Conservation (phyloP, 1,139 yeast species). For the Scheffersomyces insectosa region DNA sequence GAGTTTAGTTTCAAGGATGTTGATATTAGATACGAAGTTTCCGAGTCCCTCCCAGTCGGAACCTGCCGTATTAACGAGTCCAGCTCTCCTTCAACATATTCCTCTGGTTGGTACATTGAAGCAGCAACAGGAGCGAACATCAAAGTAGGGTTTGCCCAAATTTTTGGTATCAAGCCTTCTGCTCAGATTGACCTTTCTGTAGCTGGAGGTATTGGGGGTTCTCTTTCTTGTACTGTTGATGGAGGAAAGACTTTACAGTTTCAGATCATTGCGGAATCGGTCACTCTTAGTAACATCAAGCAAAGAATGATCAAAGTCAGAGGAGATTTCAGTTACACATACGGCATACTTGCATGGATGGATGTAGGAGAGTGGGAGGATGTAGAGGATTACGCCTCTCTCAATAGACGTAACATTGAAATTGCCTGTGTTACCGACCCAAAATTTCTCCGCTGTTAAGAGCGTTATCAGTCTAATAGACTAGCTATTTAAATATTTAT, state of each 20-base stretch:
- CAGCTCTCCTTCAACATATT: conserved; percentile 17
- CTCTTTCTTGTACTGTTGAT: conserved; percentile 20
- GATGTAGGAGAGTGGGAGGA: conserved; percentile 20
- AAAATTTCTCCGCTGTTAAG: neutral
- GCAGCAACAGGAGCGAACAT: conserved; percentile 15
- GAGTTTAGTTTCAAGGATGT: conserved; percentile 11
- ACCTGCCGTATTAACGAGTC: conserved; percentile 11
- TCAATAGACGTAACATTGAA: conserved; percentile 17
- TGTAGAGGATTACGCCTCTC: conserved; percentile 11
- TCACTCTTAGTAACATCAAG: conserved; percentile 15
- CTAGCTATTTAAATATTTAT: no score
- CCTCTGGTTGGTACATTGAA: conserved; percentile 25
- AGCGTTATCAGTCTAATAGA: neutral
- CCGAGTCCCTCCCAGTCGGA: conserved; percentile 12
- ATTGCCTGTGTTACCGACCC: conserved; percentile 30
- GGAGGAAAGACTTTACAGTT: conserved; percentile 24
- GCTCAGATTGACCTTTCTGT: conserved; percentile 11
- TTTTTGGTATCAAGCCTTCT: conserved; percentile 16
- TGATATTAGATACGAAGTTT: neutral
- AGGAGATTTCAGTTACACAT: conserved; percentile 6
- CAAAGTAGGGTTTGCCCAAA: conserved; percentile 14
- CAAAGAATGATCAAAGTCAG: conserved; percentile 16
- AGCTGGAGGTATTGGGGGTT: conserved; percentile 19
- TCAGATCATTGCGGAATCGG: conserved; percentile 16
- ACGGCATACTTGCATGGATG: conserved; percentile 6